Evolutionary conservation across 2,329 filamentous ascomycete genomes (phyloP), one percentile per base, ranked within the genome.

Genomic region (Thyridium curvatum): DNA sequence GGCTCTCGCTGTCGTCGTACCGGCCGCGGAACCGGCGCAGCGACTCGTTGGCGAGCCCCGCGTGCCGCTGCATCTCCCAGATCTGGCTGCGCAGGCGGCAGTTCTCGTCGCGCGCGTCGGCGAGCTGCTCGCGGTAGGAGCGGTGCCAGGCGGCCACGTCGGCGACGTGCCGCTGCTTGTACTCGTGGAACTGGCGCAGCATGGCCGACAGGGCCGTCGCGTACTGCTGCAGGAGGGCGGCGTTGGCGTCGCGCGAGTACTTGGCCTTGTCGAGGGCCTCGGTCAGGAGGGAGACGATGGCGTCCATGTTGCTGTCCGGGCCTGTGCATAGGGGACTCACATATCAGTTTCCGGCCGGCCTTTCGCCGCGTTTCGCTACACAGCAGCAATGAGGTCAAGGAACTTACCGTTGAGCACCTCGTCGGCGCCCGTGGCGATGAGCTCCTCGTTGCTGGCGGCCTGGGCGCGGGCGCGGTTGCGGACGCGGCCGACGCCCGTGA

Each of bases 131-230:
- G 8, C 79, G 74, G 64, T 84, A 84, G 42, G 74, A 79, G 40
- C 71, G 74, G 62, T 84, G 79, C 79, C 79, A 84, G 16, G 74
- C 60, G 6, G 74, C 66, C 14, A 81, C 74, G 52, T 83, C 79
- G 35, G 65, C 62, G 34, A 82, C 70, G 52, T 82, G 77, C 46
- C 73, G 73, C 41, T 72, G 68, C 54, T 83, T 82, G 67, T 81
- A 83, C 29, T 75, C 70, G 63, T 83, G 79, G 53, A 82, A 75
- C 51, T 82, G 77, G 49, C 73, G 71, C 26, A 82, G 69, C 61
- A 82, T 76, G 34, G 68, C 61, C 33, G 69, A 66, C 41, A 82
- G 64, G 18, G 71, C 72, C 41, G 66, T 65, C 34, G 77, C 77
- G 56, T 79, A 82, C 39, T 77, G 70, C 13, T 67, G 65, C 28